Base-by-base conservation (phyloP, 2,329 filamentous ascomycete genomes). In the Didymella pinodella region DNA sequence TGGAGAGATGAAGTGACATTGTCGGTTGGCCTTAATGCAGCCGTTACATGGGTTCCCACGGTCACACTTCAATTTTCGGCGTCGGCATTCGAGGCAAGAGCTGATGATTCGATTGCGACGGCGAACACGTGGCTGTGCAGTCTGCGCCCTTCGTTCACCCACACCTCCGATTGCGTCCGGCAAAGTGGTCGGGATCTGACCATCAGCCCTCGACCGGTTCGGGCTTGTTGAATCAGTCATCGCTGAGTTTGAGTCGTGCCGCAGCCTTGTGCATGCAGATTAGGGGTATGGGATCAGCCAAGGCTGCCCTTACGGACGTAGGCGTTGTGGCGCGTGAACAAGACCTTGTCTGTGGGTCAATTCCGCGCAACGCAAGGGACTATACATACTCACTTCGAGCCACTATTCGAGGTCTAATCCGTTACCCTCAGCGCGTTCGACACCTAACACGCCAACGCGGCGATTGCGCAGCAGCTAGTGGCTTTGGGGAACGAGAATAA, bases 11-110 rank as follows among this genome's bases (percentile, higher is more conserved):
- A 90, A 91, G 36, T 90, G 74, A 65, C 84, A 86, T 64, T 83
- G 79, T 18, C 83, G 78, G n/a, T 73, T 69, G 69, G 80, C 81
- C 50, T 82, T 78, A n/a, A 75, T 77, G 75, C 87, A 90, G 75
- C 91, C 91, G 63, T 82, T 82, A 72, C 90, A 94, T 60, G 91
- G 89, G 49, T 89, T 84, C 20, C 82, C 77, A 72, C 91, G 92
- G 79, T 91, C 88, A 78, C 91, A 94, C 74, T 90, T 91, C 55
- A 93, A 81, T 77, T 94, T 94, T 40, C 91, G 85, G 22, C 90
- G 85, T 38, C 91, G 85, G 72, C 75, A 78, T 62, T 78, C 76
- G 18, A 78, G 70, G 52, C 76, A 78, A 5, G 74, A 77, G 16
- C 71, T 76, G 49, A 78, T 78, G 26, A 77, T 55, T 29, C 76